These are phyloP conservation scores for Tetrapisispora pingtungensis DNA, from an alignment of 805 yeast species.

Conservation along the genomic window DNA sequence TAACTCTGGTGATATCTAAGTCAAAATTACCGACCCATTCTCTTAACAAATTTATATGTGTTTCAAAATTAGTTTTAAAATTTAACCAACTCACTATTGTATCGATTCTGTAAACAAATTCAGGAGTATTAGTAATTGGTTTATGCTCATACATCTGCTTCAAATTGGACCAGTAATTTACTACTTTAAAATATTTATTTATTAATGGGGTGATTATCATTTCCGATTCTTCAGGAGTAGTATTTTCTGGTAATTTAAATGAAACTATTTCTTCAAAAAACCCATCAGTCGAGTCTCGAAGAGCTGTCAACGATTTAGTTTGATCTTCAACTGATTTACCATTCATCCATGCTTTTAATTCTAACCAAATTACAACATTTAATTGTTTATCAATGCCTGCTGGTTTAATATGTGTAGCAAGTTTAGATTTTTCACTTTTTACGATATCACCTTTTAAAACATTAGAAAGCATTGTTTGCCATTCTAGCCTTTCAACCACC, in stretches of 20 bases:
- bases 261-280: conserved; percentile 57
- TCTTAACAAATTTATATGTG: conserved; percentile 50
- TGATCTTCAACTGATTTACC: conserved; percentile 79
- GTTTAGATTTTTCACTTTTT: conserved; percentile 74
- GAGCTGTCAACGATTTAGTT: conserved; percentile 51
- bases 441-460: conserved; percentile 95
- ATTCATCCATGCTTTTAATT: conserved; percentile 68
- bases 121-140: conserved; percentile 55
- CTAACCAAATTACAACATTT: conserved; percentile 63
- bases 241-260: conserved; percentile 46
- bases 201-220: conserved; percentile 48
- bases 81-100: conserved; percentile 80
- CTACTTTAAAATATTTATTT: conserved; percentile 53
- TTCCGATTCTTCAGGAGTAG: conserved; percentile 31
- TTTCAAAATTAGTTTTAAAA: conserved; percentile 55
- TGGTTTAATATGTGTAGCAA: conserved; percentile 38
- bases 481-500: conserved; percentile 72
- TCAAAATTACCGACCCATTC: conserved; percentile 82
- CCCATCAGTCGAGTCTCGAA: conserved; percentile 63
- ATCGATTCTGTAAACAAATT: conserved; percentile 55
- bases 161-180: conserved; percentile 68
- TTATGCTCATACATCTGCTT: conserved; percentile 73
- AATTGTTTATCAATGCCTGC: conserved; percentile 20
- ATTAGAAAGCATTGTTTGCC: conserved; percentile 89
- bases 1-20: conserved; percentile 46